Evolutionary conservation across 805 yeast genomes (phyloP).

Genomic region (Nematodospora valgi): DNA sequence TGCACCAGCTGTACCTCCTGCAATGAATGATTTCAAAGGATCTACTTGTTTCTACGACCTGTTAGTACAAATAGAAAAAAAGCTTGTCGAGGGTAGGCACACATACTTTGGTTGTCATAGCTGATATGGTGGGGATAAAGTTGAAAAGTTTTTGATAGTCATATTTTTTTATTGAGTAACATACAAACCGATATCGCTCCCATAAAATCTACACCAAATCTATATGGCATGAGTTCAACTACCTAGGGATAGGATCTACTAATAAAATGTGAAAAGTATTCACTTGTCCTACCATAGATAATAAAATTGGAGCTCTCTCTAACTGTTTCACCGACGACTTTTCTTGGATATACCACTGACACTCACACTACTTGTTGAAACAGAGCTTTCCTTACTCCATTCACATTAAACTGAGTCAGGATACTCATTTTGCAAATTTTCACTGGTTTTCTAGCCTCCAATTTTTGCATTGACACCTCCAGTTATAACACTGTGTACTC

Average conservation of each 20-base stretch:
- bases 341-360: too few species aligned
- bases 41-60: conserved; percentile 41
- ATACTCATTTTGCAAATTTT: not conserved
- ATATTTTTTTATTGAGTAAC: conserved; percentile 1
- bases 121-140: not conserved
- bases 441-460: conserved; percentile 9
- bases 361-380: too few species aligned
- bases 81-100: too few species aligned
- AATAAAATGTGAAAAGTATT: too few species aligned
- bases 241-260: conserved; percentile 7
- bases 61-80: conserved; percentile 2
- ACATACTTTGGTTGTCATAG: too few species aligned
- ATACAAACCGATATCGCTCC: not conserved
- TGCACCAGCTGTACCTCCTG: conserved; percentile 97
- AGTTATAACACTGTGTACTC: conserved; percentile 35
- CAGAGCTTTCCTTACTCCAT: too few species aligned
- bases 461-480: conserved; percentile 39
- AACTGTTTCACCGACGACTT: too few species aligned
- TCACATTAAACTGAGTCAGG: too few species aligned
- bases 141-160: conserved; percentile 2
- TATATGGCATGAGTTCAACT: conserved; percentile 1
- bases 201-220: conserved; percentile 8
- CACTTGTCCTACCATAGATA: too few species aligned
- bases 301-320: too few species aligned
- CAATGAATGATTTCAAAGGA: conserved; percentile 79